A percentile compares a stretch with the other conserved stretches of the same genome.
Evolutionary conservation across 768 basidiomycete genomes (phyloP).

Genomic region (Trametes elegans): DNA sequence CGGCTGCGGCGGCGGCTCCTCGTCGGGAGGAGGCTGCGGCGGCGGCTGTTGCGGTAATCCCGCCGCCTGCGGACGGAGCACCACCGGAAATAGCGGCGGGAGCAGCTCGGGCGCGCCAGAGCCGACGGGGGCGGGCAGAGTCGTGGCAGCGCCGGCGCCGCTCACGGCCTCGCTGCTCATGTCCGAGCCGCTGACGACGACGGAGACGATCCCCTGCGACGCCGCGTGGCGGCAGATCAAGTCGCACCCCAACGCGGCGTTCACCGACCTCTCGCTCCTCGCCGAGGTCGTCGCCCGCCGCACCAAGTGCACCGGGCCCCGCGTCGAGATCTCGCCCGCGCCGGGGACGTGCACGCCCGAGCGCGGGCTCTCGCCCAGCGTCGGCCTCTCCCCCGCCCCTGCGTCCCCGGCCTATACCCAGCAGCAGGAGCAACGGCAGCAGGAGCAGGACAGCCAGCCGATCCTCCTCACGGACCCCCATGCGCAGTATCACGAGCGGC

Average conservation of each 20-base stretch:
- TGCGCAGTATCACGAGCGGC: constrained; percentile 48
- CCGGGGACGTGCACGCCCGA: constrained; percentile 50
- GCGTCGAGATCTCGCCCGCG: constrained; percentile 56
- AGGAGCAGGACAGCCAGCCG: constrained; percentile 36
- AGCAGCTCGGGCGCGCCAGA: not conserved
- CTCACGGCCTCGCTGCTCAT: constrained; percentile 18
- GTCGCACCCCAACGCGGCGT: constrained; percentile 84
- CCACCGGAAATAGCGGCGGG: not conserved
- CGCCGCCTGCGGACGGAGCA: constrained; percentile 19
- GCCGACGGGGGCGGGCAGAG: not conserved
- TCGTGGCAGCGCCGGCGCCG: constrained; percentile 1
- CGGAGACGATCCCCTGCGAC: constrained; percentile 71
- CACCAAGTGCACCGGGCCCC: constrained; percentile 73
- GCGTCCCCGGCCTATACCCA: constrained; percentile 4
- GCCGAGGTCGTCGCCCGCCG: constrained; percentile 88
- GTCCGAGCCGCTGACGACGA: constrained; percentile 15
- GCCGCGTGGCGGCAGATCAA: constrained; percentile 85
- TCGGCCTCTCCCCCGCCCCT: not conserved
- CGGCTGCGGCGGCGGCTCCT: constrained; percentile 17
- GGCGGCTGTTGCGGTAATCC: constrained; percentile 40
- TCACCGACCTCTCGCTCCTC: constrained; percentile 78
- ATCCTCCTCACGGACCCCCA: constrained; percentile 54
- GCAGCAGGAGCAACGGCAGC: no score
- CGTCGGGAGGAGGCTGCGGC: constrained; percentile 35
- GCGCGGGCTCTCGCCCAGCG: constrained; percentile 36